Evolutionary conservation across 805 yeast genomes (phyloP).

Genomic region (Scheffersomyces ergatensis): DNA sequence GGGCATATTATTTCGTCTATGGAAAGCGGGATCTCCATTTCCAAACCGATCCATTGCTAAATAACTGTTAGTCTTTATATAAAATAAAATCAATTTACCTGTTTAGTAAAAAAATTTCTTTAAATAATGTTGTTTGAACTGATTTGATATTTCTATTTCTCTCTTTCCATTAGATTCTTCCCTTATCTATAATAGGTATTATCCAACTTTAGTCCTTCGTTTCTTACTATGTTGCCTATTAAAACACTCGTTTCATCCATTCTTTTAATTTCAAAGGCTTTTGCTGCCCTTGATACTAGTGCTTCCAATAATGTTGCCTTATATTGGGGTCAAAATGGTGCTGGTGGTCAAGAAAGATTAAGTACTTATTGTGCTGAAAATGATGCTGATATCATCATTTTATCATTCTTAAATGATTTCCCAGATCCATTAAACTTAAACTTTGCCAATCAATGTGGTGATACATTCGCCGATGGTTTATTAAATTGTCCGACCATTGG

Average conservation of each 20-base stretch:
- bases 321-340: slow-evolving; percentile 21
- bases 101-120: not conserved
- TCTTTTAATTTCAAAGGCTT: slow-evolving; percentile 4
- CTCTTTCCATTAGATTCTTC: not conserved
- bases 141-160: not conserved
- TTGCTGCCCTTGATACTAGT: slow-evolving; percentile 6
- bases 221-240: slow-evolving; percentile 4
- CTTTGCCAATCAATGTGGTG: slow-evolving; percentile 18
- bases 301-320: slow-evolving; percentile 14
- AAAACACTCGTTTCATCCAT: slow-evolving; percentile 8
- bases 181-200: not conserved
- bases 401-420: slow-evolving; percentile 66
- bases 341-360: slow-evolving; percentile 27
- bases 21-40: no score
- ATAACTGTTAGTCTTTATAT: no score
- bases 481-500: slow-evolving; percentile 36
- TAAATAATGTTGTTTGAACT: not conserved
- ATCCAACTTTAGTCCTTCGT: not conserved
- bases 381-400: slow-evolving; percentile 63
- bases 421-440: slow-evolving; percentile 30
- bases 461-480: slow-evolving; percentile 39
- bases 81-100: no score
- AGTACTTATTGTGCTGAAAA: slow-evolving; percentile 57
- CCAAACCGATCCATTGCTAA: no score
- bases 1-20: no score